A percentile compares a stretch with the other conserved stretches of the same genome.
Conservation (phyloP, 352 stramenopile species). For the Aphanomyces stellatus region DNA sequence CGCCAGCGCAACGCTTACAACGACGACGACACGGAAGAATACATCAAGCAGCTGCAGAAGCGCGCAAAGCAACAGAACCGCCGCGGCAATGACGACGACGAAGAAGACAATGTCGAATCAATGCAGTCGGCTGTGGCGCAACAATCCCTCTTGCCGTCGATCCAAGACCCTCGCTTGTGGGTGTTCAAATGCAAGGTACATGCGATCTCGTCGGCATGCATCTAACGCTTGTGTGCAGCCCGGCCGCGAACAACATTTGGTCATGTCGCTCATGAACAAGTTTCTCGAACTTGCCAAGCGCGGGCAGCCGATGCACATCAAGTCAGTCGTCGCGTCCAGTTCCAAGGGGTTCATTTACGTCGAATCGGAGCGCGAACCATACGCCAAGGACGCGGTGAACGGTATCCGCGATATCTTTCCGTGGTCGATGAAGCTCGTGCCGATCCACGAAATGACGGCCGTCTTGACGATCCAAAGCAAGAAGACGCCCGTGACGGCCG, state of each 20-base stretch:
- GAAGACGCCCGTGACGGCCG: constrained; percentile 67
- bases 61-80: constrained; percentile 71
- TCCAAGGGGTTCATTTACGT: constrained; percentile 88
- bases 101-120: constrained; percentile 62
- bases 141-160: constrained; percentile 79
- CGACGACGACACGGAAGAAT: constrained; percentile 76
- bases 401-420: constrained; percentile 75
- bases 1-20: constrained; percentile 59
- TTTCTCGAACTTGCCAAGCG: constrained; percentile 77
- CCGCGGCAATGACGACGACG: constrained; percentile 76
- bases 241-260: constrained; percentile 76
- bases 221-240: constrained; percentile 24
- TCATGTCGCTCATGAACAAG: constrained; percentile 86
- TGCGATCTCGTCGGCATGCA: neutral
- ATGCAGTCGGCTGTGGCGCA: constrained; percentile 82
- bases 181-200: constrained; percentile 85
- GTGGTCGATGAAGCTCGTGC: constrained; percentile 85
- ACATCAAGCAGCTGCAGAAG: constrained; percentile 84
- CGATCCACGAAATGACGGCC: constrained; percentile 85
- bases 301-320: constrained; percentile 76
- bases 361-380: constrained; percentile 76
- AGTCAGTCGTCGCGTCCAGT: constrained; percentile 79
- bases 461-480: constrained; percentile 82
- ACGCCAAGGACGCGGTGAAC: constrained; percentile 77
- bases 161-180: constrained; percentile 85